Base-by-base conservation (phyloP, 176 grass and related monocot genomes). In the Microstegium vimineum region DNA sequence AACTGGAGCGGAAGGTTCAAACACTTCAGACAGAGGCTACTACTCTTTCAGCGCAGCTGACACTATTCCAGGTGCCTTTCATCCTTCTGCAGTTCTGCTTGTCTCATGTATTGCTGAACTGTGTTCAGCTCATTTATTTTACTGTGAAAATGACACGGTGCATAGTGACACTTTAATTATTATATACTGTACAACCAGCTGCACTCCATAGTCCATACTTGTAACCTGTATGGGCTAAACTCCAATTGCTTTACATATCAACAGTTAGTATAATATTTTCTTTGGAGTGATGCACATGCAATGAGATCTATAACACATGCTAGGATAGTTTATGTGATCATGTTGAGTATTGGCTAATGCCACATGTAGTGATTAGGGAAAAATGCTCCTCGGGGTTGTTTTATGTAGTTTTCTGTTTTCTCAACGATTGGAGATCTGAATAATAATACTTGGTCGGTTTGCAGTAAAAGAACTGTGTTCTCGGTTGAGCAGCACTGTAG, bases 1-100 rank as follows among this genome's bases (percentile, higher is more conserved):
- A 98, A 80, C 75, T 98, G 61, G 95, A 98, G 71, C 70, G 87
- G 76, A 94, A 98, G 76, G 92, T 97, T 76, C 95, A 97, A 70
- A 90, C 84, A 84, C 86, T 94, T 75, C 92, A 94, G 71, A 94
- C 88, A 2, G 90, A 93, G 82, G 93, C 90, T 86, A 90, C 90
- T 32, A 90, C 92, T 76, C 83, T 98, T 66, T 98, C 86, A 71
- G 90, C 95, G 54, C 92, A 94, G 62, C 82, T 98, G 26, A 86
- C 86, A 3, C 77, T 94, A 65, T 91, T 94, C 66, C 95, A 98
- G 88, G 95, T 98, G 60, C 62, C 4, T 76, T 66, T n/a, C 25
- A 61, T 84, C 38, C 40, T 73, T 68, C 28, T 80, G 31, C 31
- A 32, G 33, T 73, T 68, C 28, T 80, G 31, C 31, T 77, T 78